Base-by-base conservation (phyloP, 495 filamentous ascomycete genomes). In the Neurospora hispaniola region DNA sequence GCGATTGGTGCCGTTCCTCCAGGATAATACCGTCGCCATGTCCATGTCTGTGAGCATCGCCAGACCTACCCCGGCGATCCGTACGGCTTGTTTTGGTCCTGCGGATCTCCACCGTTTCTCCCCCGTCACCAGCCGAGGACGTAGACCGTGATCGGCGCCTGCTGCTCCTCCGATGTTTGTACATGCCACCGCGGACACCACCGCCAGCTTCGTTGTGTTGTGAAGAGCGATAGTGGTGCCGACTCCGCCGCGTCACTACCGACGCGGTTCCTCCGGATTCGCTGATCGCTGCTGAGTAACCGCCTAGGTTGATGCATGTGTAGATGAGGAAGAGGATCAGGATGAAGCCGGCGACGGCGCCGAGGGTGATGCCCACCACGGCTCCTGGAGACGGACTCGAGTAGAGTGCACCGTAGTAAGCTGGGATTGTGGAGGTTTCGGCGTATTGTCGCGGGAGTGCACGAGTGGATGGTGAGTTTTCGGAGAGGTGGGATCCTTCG, bases 331-430 rank as follows among this genome's bases (percentile, higher is more conserved):
- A 93, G 43, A 96, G 84, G 41, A 94, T 71, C 3, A 97, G 84
- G 18, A 95, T 77, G 83, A 97, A 94, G 71, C 91, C 94, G n/a
- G 84, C 88, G n/a, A 97, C 90, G 69, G 88, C 86, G 75, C 94
- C 94, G 42, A 97, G 87, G 35, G 93, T 89, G 71, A 96, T 95
- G 74, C 93, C 94, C 16, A 86, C 93, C n/a, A 97, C 88, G 23
- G 89, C 87, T 43, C 93, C 94, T 0, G 94, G 86, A 5, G 84
- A 31, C 0, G 91, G 92, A 12, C 90, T 86, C 69, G 79, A 76
- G 77, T 88, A 79, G 23, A 89, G 83, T 69, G 85, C 81, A 39
- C 87, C 86, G 86, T 97, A 97, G 73, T 86, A 87, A 48, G 89
- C 84, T 6, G 93, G 92, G 76, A 97, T 82, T 8, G 82, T 82